These are phyloP conservation scores for Geotrichum klebahnii DNA, from an alignment of 1,139 yeast genomes.

Conservation along the genomic window DNA sequence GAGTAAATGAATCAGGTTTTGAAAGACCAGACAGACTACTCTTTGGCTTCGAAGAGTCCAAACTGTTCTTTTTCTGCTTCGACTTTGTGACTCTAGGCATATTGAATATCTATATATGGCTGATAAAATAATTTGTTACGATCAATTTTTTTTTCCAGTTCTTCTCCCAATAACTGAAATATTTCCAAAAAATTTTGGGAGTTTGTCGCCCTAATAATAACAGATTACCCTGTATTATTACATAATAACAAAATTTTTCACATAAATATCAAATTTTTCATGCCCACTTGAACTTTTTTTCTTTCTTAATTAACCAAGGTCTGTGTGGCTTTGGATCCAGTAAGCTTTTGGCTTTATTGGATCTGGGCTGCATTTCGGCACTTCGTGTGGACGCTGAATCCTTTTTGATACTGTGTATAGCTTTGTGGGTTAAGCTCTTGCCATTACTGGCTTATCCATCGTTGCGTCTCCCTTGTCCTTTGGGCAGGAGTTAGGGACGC, in stretches of 20 bases:
- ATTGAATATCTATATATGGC: not conserved
- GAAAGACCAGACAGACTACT: not conserved
- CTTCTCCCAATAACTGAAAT: too few relatives aligned
- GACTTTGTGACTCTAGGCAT: slow-evolving; percentile 14
- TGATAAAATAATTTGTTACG: too few relatives aligned
- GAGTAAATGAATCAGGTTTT: slow-evolving; percentile 14
- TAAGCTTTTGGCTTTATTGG: slow-evolving; percentile 21
- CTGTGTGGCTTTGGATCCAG: slow-evolving; percentile 20
- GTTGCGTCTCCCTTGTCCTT: slow-evolving; percentile 30
- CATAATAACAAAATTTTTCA: not conserved
- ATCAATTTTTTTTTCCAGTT: not conserved
- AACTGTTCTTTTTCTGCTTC: slow-evolving; percentile 4
- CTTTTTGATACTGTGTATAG: slow-evolving; percentile 7
- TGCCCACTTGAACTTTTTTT: slow-evolving; percentile 29
- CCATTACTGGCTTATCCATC: slow-evolving; percentile 27
- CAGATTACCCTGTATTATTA: slow-evolving; percentile 13
- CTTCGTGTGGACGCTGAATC: slow-evolving; percentile 35
- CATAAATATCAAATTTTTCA: slow-evolving; percentile 14
- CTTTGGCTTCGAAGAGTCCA: slow-evolving; percentile 9
- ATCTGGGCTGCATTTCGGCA: slow-evolving; percentile 29
- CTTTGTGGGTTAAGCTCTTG: slow-evolving; percentile 10
- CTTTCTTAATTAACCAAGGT: slow-evolving; percentile 16
- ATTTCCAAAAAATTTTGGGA: slow-evolving; percentile 4
- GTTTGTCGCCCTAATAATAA: slow-evolving; percentile 13
- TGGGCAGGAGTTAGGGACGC: slow-evolving; percentile 32